phyloP scores from a whole-genome alignment of 805 yeast species.

The Nakazawaea peltata region DNA sequence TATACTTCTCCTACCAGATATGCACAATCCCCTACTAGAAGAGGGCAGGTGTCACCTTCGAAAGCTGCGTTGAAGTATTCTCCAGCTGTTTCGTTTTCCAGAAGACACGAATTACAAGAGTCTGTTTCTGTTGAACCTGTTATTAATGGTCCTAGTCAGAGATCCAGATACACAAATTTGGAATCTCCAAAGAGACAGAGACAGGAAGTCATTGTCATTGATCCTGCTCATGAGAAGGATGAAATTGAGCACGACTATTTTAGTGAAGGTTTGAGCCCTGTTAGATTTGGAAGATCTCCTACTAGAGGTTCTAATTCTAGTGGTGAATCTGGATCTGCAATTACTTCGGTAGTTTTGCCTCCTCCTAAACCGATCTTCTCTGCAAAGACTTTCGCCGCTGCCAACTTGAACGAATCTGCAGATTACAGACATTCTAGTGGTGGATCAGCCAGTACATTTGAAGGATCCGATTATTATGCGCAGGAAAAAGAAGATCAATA shows the following conservation, averaged over 20 bases:
- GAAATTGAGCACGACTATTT: conserved; percentile 13
- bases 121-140: conserved; percentile 14
- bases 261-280: conserved; percentile 16
- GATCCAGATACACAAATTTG: conserved; percentile 58
- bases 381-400: conserved; percentile 56
- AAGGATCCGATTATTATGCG: neutral
- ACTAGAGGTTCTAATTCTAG: conserved; percentile 20
- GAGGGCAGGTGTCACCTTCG: conserved; percentile 20
- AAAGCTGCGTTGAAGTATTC: conserved; percentile 32
- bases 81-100: conserved; percentile 33
- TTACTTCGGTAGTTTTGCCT: conserved; percentile 34
- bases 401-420: conserved; percentile 19
- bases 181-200: conserved; percentile 66
- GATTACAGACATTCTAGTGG: conserved; percentile 4
- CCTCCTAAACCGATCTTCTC: conserved; percentile 63
- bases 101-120: conserved; percentile 16
- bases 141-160: conserved; percentile 30
- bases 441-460: conserved; percentile 1
- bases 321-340: conserved; percentile 28
- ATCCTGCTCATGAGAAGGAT: conserved; percentile 29
- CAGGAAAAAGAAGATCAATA: conserved; percentile 1
- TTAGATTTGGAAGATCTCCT: conserved; percentile 15
- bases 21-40: neutral
- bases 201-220: conserved; percentile 40
- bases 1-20: conserved; percentile 4